A percentile compares a stretch with the other conserved stretches of the same genome.
These are phyloP conservation scores for Dothideomycetes sp. DNA, from an alignment of 2,329 filamentous ascomycete species.

Conservation along the genomic window DNA sequence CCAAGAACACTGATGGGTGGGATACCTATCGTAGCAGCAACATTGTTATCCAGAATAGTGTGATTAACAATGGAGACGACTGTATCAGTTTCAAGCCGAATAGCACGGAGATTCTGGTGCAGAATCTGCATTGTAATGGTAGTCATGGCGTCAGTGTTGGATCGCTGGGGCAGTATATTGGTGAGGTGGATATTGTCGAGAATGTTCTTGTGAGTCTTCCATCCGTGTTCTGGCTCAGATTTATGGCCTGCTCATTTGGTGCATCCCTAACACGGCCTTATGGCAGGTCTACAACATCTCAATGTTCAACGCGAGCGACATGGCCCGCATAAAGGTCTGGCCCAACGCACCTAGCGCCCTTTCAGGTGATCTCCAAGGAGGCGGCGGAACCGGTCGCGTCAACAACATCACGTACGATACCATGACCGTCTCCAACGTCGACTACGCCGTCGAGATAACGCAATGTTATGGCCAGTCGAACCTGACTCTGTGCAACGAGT, in stretches of 20 bases:
- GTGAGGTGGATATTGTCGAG: conserved; percentile 55
- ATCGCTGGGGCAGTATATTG: conserved; percentile 56
- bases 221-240: background rate
- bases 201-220: conserved; percentile 47
- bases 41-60: conserved; percentile 56
- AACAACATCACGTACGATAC: conserved; percentile 57
- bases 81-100: conserved; percentile 69
- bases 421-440: conserved; percentile 50
- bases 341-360: conserved; percentile 45
- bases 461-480: conserved; percentile 56
- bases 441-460: conserved; percentile 54
- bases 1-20: conserved; percentile 52
- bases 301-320: conserved; percentile 40
- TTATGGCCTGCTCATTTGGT: conserved; percentile 15
- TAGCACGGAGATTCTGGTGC: conserved; percentile 56
- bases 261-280: conserved; percentile 41
- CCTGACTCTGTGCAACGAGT: conserved; percentile 48
- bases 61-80: conserved; percentile 56
- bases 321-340: conserved; percentile 66
- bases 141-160: conserved; percentile 66
- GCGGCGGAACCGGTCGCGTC: conserved; percentile 52
- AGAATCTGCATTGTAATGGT: conserved; percentile 56
- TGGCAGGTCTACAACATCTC: conserved; percentile 23
- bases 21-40: conserved; percentile 50
- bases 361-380: conserved; percentile 51